Evolutionary conservation across 495 filamentous ascomycete species (phyloP).

Genomic region (Lineolata rhizophorae): DNA sequence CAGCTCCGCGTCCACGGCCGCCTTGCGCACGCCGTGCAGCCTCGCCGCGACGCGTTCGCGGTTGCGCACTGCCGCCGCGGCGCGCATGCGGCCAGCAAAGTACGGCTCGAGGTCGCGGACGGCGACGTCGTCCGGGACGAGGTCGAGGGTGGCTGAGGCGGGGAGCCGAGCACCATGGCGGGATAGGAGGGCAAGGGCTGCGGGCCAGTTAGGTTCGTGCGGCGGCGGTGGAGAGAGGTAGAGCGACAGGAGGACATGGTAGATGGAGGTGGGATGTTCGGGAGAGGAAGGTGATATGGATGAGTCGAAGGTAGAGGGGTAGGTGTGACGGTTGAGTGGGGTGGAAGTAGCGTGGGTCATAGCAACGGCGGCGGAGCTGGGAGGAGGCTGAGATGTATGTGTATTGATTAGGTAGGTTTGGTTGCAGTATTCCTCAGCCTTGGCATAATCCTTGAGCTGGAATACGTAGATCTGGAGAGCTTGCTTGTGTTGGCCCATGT

Average conservation of each 20-base stretch:
- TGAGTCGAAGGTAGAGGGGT: slow-evolving; percentile 29
- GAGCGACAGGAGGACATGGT: slow-evolving; percentile 71
- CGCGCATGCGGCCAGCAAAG: slow-evolving; percentile 75
- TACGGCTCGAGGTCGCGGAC: slow-evolving; percentile 70
- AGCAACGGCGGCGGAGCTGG: too few relatives aligned
- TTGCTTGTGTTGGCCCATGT: slow-evolving; percentile 89
- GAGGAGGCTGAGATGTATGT: neutral
- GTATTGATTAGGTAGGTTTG: neutral
- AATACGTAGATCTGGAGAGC: slow-evolving; percentile 94
- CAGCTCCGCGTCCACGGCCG: slow-evolving; percentile 46
- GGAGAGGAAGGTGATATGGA: slow-evolving; percentile 22
- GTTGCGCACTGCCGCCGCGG: slow-evolving; percentile 59
- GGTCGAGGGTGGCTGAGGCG: slow-evolving; percentile 55
- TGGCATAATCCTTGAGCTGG: slow-evolving; percentile 62
- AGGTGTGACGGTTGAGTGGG: slow-evolving; percentile 25
- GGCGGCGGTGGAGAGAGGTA: slow-evolving; percentile 69
- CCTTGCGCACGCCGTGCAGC: slow-evolving; percentile 48
- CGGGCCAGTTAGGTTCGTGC: slow-evolving; percentile 47
- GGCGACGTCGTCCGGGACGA: slow-evolving; percentile 65
- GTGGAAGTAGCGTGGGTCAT: slow-evolving; percentile 1
- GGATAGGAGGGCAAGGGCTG: slow-evolving; percentile 70
- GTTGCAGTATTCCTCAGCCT: slow-evolving; percentile 80
- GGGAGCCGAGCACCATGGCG: slow-evolving; percentile 83
- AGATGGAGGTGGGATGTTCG: slow-evolving; percentile 51
- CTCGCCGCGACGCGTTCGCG: slow-evolving; percentile 55